phyloP scores from a whole-genome alignment of 2,329 filamentous ascomycete species.

The Septoria petroselini region DNA sequence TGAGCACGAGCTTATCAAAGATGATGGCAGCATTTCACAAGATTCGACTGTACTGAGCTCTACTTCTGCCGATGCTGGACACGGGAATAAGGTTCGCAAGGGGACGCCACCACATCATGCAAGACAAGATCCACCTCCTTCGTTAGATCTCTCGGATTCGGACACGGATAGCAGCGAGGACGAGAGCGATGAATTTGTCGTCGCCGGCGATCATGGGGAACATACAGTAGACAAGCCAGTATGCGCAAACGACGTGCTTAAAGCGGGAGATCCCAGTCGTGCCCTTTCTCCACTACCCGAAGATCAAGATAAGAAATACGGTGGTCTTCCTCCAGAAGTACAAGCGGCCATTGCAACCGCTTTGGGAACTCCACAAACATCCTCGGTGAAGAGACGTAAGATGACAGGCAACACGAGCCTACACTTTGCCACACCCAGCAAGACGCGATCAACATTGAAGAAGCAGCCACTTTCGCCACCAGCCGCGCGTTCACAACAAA shows the following conservation, averaged over 20 bases:
- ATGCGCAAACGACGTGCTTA: no score
- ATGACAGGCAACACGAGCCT: slow-evolving; percentile 36
- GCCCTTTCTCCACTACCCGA: background rate
- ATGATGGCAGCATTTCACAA: slow-evolving; percentile 13
- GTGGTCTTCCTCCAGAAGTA: slow-evolving; percentile 2
- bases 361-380: slow-evolving; percentile 1
- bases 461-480: no score
- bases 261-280: background rate
- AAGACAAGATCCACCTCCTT: slow-evolving; percentile 2
- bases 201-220: background rate
- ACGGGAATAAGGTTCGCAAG: background rate
- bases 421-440: slow-evolving; percentile 30
- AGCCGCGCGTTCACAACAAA: background rate
- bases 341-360: slow-evolving; percentile 13
- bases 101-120: background rate
- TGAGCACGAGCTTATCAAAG: slow-evolving; percentile 18
- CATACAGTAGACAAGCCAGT: background rate
- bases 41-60: slow-evolving; percentile 4
- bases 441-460: background rate
- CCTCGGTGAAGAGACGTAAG: slow-evolving; percentile 29
- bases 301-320: background rate
- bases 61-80: slow-evolving; percentile 2
- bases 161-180: slow-evolving; percentile 8
- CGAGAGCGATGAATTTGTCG: slow-evolving; percentile 1
- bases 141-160: background rate